Evolutionary conservation across 2,329 filamentous ascomycete species (phyloP).

Genomic region (Colletotrichum ledebouriae): DNA sequence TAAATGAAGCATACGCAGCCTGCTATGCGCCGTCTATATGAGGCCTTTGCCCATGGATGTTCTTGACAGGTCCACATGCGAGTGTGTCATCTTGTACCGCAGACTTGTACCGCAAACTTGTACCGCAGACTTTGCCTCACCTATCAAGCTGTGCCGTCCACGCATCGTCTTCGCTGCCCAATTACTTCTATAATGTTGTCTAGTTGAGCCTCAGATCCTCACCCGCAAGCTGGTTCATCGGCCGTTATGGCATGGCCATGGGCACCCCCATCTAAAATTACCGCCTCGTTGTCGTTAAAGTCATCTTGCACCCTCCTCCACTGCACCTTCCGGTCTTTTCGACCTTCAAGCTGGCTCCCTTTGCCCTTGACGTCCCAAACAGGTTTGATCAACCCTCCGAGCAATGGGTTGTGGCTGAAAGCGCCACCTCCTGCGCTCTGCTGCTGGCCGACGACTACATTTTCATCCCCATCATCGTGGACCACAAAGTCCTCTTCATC

Average conservation of each 20-base stretch:
- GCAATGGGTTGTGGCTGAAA: slow-evolving; percentile 77
- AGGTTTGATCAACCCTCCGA: slow-evolving; percentile 75
- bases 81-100: not conserved
- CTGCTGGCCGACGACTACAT: slow-evolving; percentile 37
- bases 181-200: not conserved
- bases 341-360: slow-evolving; percentile 57
- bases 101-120: not conserved
- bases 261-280: slow-evolving; percentile 70
- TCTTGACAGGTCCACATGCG: not conserved
- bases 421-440: slow-evolving; percentile 61
- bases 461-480: slow-evolving; percentile 47
- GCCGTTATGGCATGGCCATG: slow-evolving; percentile 55
- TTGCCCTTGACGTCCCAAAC: slow-evolving; percentile 69
- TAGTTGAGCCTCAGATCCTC: slow-evolving; percentile 1
- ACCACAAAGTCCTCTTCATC: slow-evolving; percentile 50
- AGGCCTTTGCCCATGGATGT: slow-evolving; percentile 14
- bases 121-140: slow-evolving; percentile 12
- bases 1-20: not conserved
- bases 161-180: no score
- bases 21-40: not conserved
- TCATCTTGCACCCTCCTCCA: slow-evolving; percentile 75
- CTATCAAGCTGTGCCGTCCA: slow-evolving; percentile 1
- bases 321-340: slow-evolving; percentile 58
- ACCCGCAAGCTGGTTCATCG: slow-evolving; percentile 59
- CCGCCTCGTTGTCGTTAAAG: slow-evolving; percentile 67